Evolutionary conservation across 306 rosid genomes (phyloP), one percentile per base, ranked within the genome.

Genomic region (Trifolium dubium): DNA sequence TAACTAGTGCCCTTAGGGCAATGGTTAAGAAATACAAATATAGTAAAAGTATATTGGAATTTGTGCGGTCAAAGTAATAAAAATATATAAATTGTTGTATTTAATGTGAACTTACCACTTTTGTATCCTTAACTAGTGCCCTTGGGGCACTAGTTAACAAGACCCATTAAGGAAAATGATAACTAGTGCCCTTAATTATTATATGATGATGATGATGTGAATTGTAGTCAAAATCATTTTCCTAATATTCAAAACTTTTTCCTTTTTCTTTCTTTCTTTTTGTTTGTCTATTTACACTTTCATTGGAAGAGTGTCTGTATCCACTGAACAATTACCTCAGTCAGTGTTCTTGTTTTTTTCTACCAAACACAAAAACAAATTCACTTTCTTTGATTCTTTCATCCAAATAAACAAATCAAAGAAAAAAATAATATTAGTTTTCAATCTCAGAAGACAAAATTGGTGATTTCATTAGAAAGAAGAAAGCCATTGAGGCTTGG

Each of bases 401-500:
- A 17, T 18, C 59, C 37, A 35, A 12, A 19, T 10, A 40, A 18
- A 2, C 3, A 49, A 50, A 12, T 5, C 19, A 53, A 4, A 3
- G 46, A 3, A 34, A 3, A 11, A 50, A 14, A 5, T 63, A 40
- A 40, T 8, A 10, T 17, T 5, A 15, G 56, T 23, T 30, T 70
- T 67, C 62, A 53, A 67, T 35, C 75, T n/a, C 65, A 37, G 56
- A 51, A 54, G 53, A 63, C 77, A 80, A 69, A 69, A 80, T 74
- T 58, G 80, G 82, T 46, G 82, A 76, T 74, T 80, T 71, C 70
- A 73, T 37, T 41, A 80, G 60, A 32, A 83, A 83, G 56, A 80
- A 58, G 75, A 84, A 77, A 76, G 84, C 82, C 82, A 55, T 76
- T 31, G 75, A 76, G 82, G 77, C 87, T 59, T 14, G 81, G 74